phyloP scores from a whole-genome alignment of 2,329 filamentous ascomycete species.

The Colletotrichum acutatum region DNA sequence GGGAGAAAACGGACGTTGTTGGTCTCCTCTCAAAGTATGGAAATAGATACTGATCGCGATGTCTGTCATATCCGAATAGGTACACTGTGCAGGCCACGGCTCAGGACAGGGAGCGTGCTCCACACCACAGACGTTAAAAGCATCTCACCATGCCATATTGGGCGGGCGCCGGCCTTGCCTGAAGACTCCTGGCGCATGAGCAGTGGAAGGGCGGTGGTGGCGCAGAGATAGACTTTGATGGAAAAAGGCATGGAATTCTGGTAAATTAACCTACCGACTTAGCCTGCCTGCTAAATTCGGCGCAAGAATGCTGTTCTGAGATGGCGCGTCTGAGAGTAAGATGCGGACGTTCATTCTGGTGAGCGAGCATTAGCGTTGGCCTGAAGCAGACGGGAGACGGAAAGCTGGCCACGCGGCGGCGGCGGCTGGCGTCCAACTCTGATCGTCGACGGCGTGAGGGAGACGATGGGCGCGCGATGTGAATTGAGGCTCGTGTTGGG shows the following conservation, averaged over 20 bases:
- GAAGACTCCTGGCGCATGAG: slow-evolving; percentile 4
- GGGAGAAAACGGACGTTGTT: background rate
- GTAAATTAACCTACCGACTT: slow-evolving; percentile 25
- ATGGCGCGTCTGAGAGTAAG: slow-evolving; percentile 26
- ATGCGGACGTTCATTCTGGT: slow-evolving; percentile 33
- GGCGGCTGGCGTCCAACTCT: background rate
- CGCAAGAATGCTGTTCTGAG: slow-evolving; percentile 22
- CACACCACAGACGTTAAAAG: slow-evolving; percentile 26
- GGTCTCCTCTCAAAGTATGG: background rate
- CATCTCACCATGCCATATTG: slow-evolving; percentile 13
- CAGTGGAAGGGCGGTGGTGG: slow-evolving; percentile 12
- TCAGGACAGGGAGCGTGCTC: slow-evolving; percentile 14
- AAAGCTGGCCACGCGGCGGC: slow-evolving; percentile 13
- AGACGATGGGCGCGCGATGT: background rate
- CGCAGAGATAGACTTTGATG: slow-evolving; percentile 25
- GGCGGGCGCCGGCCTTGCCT: slow-evolving; percentile 5
- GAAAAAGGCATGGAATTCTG: slow-evolving; percentile 21
- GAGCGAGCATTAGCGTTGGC: slow-evolving; percentile 16
- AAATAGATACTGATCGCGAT: background rate
- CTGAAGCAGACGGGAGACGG: slow-evolving; percentile 22
- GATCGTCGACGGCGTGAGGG: background rate
- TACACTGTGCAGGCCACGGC: slow-evolving; percentile 1
- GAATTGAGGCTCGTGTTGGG: slow-evolving; percentile 23
- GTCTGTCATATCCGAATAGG: background rate
- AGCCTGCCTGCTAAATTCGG: slow-evolving; percentile 15